Conservation (phyloP, 371 early-diverging fungal genomes). For the Furculomyces boomerangus region DNA sequence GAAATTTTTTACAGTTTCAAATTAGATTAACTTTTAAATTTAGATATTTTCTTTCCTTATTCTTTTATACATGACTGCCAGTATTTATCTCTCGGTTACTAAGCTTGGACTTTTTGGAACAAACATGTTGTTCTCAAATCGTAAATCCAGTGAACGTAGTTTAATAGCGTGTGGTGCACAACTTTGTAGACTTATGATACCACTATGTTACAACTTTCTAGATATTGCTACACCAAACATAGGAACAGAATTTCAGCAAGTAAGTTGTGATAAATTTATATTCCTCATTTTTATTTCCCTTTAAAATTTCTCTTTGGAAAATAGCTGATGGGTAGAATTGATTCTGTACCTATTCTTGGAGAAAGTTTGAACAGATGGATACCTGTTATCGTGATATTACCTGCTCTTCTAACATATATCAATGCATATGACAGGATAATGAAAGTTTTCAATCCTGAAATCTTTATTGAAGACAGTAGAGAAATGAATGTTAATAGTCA, state of each 20-base stretch:
- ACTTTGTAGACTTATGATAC: conserved; percentile 72
- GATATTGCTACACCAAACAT: conserved; percentile 15
- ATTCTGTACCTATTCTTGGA: conserved; percentile 77
- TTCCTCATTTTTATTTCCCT: too few species aligned
- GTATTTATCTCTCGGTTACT: conserved; percentile 75
- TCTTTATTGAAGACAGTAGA: too few species aligned
- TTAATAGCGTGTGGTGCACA: conserved; percentile 78
- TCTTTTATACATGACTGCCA: conserved; percentile 76
- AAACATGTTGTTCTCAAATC: conserved; percentile 70
- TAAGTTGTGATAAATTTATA: conserved; percentile 3
- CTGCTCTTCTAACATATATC: conserved; percentile 48
- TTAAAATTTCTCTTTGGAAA: conserved; percentile 4
- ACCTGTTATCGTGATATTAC: conserved; percentile 62
- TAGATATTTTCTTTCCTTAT: conserved; percentile 41
- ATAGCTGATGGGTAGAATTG: conserved; percentile 64
- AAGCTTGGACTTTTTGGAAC: conserved; percentile 67
- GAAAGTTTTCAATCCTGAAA: conserved; percentile 16
- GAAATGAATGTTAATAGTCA: too few species aligned
- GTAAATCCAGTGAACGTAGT: conserved; percentile 76
- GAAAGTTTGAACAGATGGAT: conserved; percentile 71
- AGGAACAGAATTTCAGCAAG: conserved; percentile 5
- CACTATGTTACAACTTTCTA: conserved; percentile 86
- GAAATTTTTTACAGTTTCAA: too few species aligned
- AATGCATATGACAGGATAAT: conserved; percentile 63
- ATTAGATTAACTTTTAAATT: too few species aligned